These are phyloP conservation scores for Forsythia suspensa DNA, from an alignment of 257 asterid species.

Conservation along the genomic window DNA sequence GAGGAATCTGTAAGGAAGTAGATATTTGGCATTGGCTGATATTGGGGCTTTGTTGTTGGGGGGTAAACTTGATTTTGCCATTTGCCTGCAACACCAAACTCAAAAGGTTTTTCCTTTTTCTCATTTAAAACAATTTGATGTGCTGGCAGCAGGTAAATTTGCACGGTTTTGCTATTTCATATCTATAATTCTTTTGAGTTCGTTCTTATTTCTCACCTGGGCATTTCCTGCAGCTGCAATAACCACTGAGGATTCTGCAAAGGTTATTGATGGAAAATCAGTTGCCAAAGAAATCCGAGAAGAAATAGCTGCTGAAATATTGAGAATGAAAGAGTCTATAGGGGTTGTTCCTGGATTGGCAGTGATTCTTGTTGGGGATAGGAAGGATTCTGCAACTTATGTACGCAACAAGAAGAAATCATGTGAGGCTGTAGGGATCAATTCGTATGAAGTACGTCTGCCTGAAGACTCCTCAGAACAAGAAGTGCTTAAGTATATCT, in stretches of 20 bases:
- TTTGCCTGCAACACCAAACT: neutral
- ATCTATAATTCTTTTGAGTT: neutral
- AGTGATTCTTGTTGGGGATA: slow-evolving; percentile 86
- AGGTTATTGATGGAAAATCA: slow-evolving; percentile 78
- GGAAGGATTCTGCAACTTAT: slow-evolving; percentile 92
- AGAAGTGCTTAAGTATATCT: slow-evolving; percentile 69
- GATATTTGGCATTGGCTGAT: neutral
- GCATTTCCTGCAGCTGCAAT: slow-evolving; percentile 51
- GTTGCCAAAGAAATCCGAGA: slow-evolving; percentile 71
- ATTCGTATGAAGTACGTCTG: slow-evolving; percentile 75
- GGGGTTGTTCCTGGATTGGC: slow-evolving; percentile 92
- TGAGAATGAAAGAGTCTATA: slow-evolving; percentile 74
- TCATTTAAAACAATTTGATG: neutral
- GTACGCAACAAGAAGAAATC: slow-evolving; percentile 95
- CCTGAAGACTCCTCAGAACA: slow-evolving; percentile 72
- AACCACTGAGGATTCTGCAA: slow-evolving; percentile 49
- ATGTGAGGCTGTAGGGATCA: slow-evolving; percentile 77
- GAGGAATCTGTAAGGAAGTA: neutral
- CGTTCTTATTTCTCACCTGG: slow-evolving; percentile 7
- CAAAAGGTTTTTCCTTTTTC: neutral
- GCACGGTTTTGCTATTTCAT: neutral
- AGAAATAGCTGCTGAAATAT: slow-evolving; percentile 71
- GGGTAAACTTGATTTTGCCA: neutral
- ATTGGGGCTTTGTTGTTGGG: neutral
- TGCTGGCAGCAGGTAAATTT: neutral